phyloP scores from a whole-genome alignment of 2,329 filamentous ascomycete genomes.

The Allantophomopsis cytisporea region DNA sequence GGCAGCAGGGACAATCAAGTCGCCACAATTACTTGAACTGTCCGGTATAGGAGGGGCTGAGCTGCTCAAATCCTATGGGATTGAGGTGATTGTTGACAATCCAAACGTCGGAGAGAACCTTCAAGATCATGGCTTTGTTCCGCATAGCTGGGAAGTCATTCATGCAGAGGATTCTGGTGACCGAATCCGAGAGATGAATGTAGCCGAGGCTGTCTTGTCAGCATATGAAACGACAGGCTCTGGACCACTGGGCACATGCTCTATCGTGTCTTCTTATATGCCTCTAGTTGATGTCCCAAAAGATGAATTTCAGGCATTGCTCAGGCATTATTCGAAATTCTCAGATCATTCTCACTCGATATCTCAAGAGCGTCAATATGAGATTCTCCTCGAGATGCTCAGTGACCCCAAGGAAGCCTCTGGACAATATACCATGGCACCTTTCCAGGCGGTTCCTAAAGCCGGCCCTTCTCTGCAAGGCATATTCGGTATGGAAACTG shows the following conservation, averaged over 20 bases:
- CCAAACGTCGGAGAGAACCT: conserved; percentile 25
- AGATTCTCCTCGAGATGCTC: conserved; percentile 3
- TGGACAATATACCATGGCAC: conserved; percentile 6
- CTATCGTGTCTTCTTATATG: conserved; percentile 7
- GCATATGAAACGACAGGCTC: conserved; percentile 5
- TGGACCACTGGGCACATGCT: conserved; percentile 4
- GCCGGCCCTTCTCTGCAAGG: conserved; percentile 5
- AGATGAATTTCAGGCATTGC: too few species aligned
- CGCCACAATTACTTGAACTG: conserved; percentile 29
- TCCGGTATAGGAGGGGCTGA: conserved; percentile 26
- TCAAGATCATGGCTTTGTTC: conserved; percentile 23
- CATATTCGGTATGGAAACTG: conserved; percentile 6
- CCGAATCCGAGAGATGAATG: conserved; percentile 1
- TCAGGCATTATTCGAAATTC: too few species aligned
- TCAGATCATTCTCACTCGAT: background rate
- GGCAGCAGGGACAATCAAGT: conserved; percentile 26
- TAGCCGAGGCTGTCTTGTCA: conserved; percentile 5
- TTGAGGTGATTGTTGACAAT: conserved; percentile 21
- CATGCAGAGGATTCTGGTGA: conserved; percentile 2
- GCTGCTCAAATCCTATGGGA: conserved; percentile 19
- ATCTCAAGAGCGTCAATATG: conserved; percentile 3
- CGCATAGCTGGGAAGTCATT: conserved; percentile 2
- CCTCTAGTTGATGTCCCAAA: conserved; percentile 1
- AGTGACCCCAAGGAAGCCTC: conserved; percentile 3
- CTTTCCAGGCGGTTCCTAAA: conserved; percentile 5